Percentiles rank a stretch among this genome's conserved stretches.
phyloP scores from a whole-genome alignment of 2,329 filamentous ascomycete genomes.

The Aureobasidium sp. region DNA sequence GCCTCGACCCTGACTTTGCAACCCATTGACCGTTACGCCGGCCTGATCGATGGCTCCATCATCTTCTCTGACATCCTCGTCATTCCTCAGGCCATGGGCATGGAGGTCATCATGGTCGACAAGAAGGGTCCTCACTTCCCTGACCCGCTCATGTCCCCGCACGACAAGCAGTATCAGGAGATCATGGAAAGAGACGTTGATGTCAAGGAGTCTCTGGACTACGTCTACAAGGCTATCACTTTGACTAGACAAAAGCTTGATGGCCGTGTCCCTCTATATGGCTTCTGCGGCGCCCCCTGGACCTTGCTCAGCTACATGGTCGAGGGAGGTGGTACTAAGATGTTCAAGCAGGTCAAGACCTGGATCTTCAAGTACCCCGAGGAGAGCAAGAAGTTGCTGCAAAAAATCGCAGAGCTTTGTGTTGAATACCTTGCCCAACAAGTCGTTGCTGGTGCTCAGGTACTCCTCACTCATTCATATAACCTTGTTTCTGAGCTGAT shows the following conservation, averaged over 20 bases:
- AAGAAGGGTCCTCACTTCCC: constrained; percentile 96
- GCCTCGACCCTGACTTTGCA: constrained; percentile 91
- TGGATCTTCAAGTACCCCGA: constrained; percentile 90
- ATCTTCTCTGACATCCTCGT: constrained; percentile 99
- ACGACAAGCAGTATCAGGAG: constrained; percentile 74
- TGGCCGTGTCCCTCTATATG: constrained; percentile 85
- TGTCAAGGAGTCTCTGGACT: constrained; percentile 76
- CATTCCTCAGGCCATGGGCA: constrained; percentile 94
- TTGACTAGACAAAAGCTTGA: constrained; percentile 80
- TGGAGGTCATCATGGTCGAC: constrained; percentile 97
- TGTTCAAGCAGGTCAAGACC: constrained; percentile 90
- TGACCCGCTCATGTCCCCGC: constrained; percentile 67
- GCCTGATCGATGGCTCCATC: constrained; percentile 90
- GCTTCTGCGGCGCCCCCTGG: constrained; percentile 96
- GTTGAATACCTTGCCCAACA: constrained; percentile 91
- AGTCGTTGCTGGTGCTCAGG: constrained; percentile 87
- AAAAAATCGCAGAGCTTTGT: constrained; percentile 90
- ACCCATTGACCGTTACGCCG: constrained; percentile 83
- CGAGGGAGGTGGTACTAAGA: constrained; percentile 89
- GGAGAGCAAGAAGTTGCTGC: constrained; percentile 71
- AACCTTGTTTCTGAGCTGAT: not conserved
- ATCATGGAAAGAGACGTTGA: constrained; percentile 74
- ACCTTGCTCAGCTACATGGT: constrained; percentile 99
- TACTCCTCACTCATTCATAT: constrained; percentile 28
- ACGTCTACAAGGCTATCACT: constrained; percentile 94